Percentiles rank a stretch among this genome's conserved stretches.
phyloP scores from a whole-genome alignment of 805 yeast genomes.

The Ogataea pilisensis region DNA sequence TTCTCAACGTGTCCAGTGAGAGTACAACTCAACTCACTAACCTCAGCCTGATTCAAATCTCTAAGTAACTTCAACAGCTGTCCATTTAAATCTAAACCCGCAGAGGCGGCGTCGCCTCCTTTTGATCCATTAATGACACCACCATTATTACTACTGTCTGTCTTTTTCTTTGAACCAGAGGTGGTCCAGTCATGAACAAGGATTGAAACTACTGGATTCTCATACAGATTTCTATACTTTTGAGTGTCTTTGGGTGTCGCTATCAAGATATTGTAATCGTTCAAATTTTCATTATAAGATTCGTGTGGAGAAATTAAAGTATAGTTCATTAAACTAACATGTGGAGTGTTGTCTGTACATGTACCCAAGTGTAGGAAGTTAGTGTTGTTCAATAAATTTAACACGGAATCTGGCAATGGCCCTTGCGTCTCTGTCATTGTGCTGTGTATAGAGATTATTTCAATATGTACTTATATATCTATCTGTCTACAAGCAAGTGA shows the following conservation, averaged over 20 bases:
- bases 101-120: too few relatives aligned
- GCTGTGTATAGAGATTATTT: too few relatives aligned
- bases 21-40: slow-evolving; percentile 79
- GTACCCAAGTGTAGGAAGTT: slow-evolving; percentile 85
- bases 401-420: slow-evolving; percentile 30
- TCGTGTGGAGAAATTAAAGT: slow-evolving; percentile 51
- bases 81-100: slow-evolving; percentile 12
- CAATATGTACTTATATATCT: too few relatives aligned
- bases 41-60: slow-evolving; percentile 72
- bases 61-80: slow-evolving; percentile 57
- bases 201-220: slow-evolving; percentile 76
- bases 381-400: slow-evolving; percentile 50
- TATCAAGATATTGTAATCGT: slow-evolving; percentile 52
- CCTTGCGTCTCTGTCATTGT: not conserved
- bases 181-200: slow-evolving; percentile 90
- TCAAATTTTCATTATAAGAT: slow-evolving; percentile 21
- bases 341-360: slow-evolving; percentile 62
- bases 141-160: slow-evolving; percentile 5
- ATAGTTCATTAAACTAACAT: slow-evolving; percentile 89
- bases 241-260: slow-evolving; percentile 70
- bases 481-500: too few relatives aligned
- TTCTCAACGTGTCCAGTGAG: slow-evolving; percentile 62
- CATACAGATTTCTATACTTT: slow-evolving; percentile 64
- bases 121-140: too few relatives aligned
- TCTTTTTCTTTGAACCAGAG: slow-evolving; percentile 11